A percentile compares a stretch with the other conserved stretches of the same genome.
Evolutionary conservation across 2,329 filamentous ascomycete species (phyloP).

Genomic region (Penicillium sp.): DNA sequence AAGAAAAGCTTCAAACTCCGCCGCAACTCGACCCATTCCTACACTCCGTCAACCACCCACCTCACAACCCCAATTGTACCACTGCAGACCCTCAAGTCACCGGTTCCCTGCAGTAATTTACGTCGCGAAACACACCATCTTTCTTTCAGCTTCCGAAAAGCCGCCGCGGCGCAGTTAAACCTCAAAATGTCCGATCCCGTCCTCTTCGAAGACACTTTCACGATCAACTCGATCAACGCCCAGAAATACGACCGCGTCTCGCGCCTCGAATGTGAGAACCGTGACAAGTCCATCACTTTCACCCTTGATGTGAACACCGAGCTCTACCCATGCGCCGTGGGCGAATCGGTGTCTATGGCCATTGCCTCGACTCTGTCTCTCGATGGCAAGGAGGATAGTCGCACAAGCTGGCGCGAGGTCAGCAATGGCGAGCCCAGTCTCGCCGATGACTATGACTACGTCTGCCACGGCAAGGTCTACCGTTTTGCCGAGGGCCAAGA

Average conservation of each 20-base stretch:
- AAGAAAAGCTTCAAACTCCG: conserved; percentile 38
- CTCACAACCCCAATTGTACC: conserved; percentile 14
- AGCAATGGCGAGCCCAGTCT: conserved; percentile 63
- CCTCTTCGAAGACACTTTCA: conserved; percentile 93
- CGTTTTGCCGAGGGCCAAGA: conserved; percentile 62
- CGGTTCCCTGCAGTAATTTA: not conserved
- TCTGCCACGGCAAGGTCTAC: conserved; percentile 60
- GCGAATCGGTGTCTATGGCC: conserved; percentile 79
- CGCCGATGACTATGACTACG: conserved; percentile 59
- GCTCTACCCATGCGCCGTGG: conserved; percentile 77
- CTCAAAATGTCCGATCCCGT: conserved; percentile 76
- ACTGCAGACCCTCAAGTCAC: conserved; percentile 1
- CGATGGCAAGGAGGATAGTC: conserved; percentile 79
- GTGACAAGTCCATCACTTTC: conserved; percentile 76
- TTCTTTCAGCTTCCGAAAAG: not conserved
- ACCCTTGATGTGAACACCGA: conserved; percentile 93
- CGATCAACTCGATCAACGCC: conserved; percentile 76
- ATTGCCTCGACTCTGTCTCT: conserved; percentile 84
- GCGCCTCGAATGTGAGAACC: conserved; percentile 77
- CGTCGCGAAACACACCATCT: not conserved
- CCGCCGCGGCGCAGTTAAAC: conserved; percentile 45
- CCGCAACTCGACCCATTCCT: conserved; percentile 27
- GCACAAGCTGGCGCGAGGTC: conserved; percentile 79
- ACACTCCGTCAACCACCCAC: conserved; percentile 20
- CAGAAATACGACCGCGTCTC: conserved; percentile 95